A percentile compares a stretch with the other conserved stretches of the same genome.
Conservation (phyloP, 768 basidiomycete genomes). For the Holtermanniella nyarrowii region DNA sequence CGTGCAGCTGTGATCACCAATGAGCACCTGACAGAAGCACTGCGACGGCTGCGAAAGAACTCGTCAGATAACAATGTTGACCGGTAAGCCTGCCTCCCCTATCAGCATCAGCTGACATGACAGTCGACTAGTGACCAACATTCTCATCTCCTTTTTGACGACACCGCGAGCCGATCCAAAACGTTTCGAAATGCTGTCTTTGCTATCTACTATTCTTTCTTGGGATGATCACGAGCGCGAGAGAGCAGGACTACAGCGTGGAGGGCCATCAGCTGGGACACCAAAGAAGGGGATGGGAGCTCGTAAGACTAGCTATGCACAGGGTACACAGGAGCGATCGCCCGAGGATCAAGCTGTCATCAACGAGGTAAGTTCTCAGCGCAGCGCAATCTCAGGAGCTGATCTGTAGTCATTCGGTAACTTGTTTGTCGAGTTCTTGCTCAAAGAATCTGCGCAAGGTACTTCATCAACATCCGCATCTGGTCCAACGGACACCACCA, state of each 20-base stretch:
- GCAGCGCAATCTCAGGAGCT: background rate
- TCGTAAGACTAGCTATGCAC: constrained; percentile 24
- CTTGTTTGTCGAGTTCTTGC: constrained; percentile 93
- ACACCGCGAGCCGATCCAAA: constrained; percentile 88
- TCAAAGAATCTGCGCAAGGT: constrained; percentile 70
- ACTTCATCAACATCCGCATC: background rate
- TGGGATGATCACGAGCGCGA: constrained; percentile 89
- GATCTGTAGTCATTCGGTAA: constrained; percentile 77
- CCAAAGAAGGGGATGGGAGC: constrained; percentile 3
- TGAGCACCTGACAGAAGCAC: constrained; percentile 92
- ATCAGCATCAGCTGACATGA: background rate
- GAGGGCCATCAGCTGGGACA: constrained; percentile 25
- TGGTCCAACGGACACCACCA: no score
- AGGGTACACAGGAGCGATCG: constrained; percentile 47
- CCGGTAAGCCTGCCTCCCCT: constrained; percentile 33
- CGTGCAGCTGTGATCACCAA: constrained; percentile 81
- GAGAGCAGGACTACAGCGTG: constrained; percentile 72
- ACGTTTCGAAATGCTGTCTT: constrained; percentile 88
- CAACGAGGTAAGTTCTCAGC: constrained; percentile 34
- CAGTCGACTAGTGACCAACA: constrained; percentile 82
- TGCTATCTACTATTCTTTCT: constrained; percentile 77
- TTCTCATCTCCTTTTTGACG: constrained; percentile 76
- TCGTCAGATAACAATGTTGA: constrained; percentile 83
- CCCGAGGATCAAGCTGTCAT: constrained; percentile 50
- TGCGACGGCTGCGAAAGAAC: constrained; percentile 81